Base-by-base conservation (phyloP, 2,329 filamentous ascomycete genomes). In the Lachnellula cervina region DNA sequence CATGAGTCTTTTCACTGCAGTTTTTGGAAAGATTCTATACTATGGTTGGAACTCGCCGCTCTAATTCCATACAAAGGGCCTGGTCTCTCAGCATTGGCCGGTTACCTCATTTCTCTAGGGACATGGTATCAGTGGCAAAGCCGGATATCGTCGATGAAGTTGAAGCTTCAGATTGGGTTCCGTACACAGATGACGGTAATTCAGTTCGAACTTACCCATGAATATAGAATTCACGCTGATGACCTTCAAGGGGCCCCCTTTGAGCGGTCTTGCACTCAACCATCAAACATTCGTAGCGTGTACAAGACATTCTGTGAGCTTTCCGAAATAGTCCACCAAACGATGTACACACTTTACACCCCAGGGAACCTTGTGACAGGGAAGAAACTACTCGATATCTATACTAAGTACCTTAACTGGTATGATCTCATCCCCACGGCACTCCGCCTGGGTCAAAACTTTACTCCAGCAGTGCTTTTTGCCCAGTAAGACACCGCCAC, bases 381-480 rank as follows among this genome's bases (percentile, higher is more conserved):
- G 60, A 78, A 80, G 40, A 80, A 82, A 40, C 73, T 90, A 2
- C 73, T 89, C 8, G 77, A 76, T 48, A 81, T 82, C 25, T 89
- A 90, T 61, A 82, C 80, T 0, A 80, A 84, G 62, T 90, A 88
- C 62, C 76, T 88, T 16, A 79, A 82, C 51, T 91, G 87, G 87
- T 89, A 89, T 67, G 81, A 82, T 55, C 76, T 74, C 25, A 80
- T 91, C 57, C 87, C 87, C 0, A 77, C 82, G 56, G 79, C 82
- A 2, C 73, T 90, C 49, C 76, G 80, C 21, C 70, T 90, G 3
- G 83, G 83, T 2, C 80, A 87, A 57, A 88, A 86, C 62, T 88
- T 88, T 51, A 86, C 87, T 3, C 87, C 88, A 11, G 84, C 88
- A 46, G 86, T 90, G 37, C 72, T 91, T 19, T 86, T 88, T 58